These are phyloP conservation scores for Chlorella sp. DNA, from an alignment of 139 green algal species.

Conservation along the genomic window DNA sequence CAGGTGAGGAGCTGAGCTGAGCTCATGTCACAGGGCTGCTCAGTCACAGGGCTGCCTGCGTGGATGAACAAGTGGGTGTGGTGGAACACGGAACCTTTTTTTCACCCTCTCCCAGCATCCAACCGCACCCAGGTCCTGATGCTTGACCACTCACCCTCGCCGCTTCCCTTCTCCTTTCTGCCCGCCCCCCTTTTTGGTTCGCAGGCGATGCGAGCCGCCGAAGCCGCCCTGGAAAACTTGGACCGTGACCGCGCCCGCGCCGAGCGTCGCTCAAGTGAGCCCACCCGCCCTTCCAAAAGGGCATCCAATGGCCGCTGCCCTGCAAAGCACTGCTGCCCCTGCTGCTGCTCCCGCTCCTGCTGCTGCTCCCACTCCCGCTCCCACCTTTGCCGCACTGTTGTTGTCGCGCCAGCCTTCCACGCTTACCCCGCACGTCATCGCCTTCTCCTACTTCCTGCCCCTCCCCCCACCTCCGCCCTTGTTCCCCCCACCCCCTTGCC, in stretches of 20 bases:
- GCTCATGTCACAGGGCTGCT: too few species aligned
- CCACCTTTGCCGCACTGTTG: too few species aligned
- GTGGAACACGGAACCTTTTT: neutral
- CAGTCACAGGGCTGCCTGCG: too few species aligned
- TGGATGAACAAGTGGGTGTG: too few species aligned
- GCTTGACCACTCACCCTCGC: neutral
- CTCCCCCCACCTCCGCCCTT: neutral
- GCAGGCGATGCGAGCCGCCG: slow-evolving; percentile 19
- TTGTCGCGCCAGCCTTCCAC: neutral
- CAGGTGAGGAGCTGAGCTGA: slow-evolving; percentile 29
- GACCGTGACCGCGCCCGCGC: slow-evolving; percentile 15
- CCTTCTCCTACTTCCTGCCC: neutral
- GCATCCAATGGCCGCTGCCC: neutral
- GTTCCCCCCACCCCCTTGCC: neutral
- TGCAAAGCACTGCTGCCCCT: neutral
- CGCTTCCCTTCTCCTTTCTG: neutral
- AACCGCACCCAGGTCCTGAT: too few species aligned
- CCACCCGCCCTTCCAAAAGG: neutral
- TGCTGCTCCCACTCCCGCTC: neutral
- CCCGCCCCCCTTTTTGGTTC: neutral
- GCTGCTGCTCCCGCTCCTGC: neutral
- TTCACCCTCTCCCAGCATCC: neutral
- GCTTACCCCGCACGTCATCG: neutral
- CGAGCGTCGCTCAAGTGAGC: slow-evolving; percentile 23
- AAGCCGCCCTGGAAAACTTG: slow-evolving; percentile 7